Evolutionary conservation across 805 yeast species (phyloP), one percentile per base, ranked within the genome.

Genomic region (Ogataea pilisensis): DNA sequence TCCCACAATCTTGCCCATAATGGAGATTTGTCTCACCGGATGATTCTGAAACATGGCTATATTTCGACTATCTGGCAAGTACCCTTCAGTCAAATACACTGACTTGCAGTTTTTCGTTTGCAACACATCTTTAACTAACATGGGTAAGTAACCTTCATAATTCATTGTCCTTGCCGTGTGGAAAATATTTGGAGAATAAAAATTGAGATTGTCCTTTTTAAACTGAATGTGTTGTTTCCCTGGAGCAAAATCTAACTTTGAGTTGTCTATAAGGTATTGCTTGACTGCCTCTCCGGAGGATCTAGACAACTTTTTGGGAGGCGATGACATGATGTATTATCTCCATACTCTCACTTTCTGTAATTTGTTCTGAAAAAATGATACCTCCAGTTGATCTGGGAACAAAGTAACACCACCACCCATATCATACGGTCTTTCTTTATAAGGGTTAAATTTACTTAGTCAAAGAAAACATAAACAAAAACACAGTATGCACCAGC

Each of bases 11-110:
- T 54, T 50, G 0, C 78, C 80, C 27, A 56, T 35, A 0, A 75
- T 42, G 12, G 48, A 45, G 0, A 75, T 49, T 17, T 48, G 49
- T 16, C 53, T 46, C 2, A 74, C 37, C 0, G 80, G 80, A 52
- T 73, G 71, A 44, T 75, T 75, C 1, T 54, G 51, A 29, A 62
- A 51, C 53, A 75, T 48, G 3, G 63, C 42, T 4, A 61, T 58
- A 8, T 48, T 46, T 3, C 51, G 38, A 2, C 22, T 35, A 16
- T 41, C 34, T 0, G 53, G 46, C 1, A 42, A 32, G 13, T 42
- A 33, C 1, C 62, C 67, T 12, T 49, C 42, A n/a, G 41, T 37
- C 3, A 53, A 58, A 38, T 68, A 67, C 0, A 65, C 37, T 0
- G 50, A 47, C 2, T 51, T 34, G 3, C 61, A 47, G 13, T 39